Base-by-base conservation (phyloP, 2,329 filamentous ascomycete genomes). In the Aphanocladium album region DNA sequence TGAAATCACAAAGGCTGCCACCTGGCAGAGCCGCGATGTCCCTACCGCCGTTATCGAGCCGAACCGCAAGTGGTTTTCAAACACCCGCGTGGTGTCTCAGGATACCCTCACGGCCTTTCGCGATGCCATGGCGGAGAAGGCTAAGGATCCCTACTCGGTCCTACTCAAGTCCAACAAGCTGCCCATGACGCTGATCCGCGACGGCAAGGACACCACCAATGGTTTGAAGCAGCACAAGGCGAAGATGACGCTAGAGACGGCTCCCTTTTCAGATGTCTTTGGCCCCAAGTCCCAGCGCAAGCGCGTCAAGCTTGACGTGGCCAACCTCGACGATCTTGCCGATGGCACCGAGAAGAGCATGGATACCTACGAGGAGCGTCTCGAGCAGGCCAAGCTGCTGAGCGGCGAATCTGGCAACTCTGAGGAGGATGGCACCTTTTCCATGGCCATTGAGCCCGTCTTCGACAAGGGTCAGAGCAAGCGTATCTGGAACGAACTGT, bases 151-250 rank as follows among this genome's bases (percentile, higher is more conserved):
- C 0, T 97, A 96, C 75, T 89, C 90, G 63, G 95, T 96, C 63
- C 84, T 98, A n/a, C 81, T 99, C 65, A 97, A 97, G 80, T 89
- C 90, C 67, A 98, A 98, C 77, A 98, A 98, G 79, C 83, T 99
- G 53, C 95, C 95, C 45, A 93, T 99, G 91, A 93, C 87, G 67
- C 79, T 99, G 73, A 96, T 99, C 71, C 84, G 87, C 63, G 93
- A 98, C 70, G 85, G 84, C 59, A 82, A 88, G 83, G 87, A 75
- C 21, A 73, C 70, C 51, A 84, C 88, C 67, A 93, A 96, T 69
- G 93, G 93, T 0, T 75, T 96, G 61, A 96, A 96, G 78, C 87
- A 96, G 73, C 93, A 98, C 75, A 84, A 90, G 71, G 93, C 93
- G 43, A 98, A 96, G 80, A 96, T 97, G 79, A 86, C 91, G 11